Evolutionary conservation across 805 yeast species (phyloP), one percentile per base, ranked within the genome.

Genomic region (Starmerella tilneyi): DNA sequence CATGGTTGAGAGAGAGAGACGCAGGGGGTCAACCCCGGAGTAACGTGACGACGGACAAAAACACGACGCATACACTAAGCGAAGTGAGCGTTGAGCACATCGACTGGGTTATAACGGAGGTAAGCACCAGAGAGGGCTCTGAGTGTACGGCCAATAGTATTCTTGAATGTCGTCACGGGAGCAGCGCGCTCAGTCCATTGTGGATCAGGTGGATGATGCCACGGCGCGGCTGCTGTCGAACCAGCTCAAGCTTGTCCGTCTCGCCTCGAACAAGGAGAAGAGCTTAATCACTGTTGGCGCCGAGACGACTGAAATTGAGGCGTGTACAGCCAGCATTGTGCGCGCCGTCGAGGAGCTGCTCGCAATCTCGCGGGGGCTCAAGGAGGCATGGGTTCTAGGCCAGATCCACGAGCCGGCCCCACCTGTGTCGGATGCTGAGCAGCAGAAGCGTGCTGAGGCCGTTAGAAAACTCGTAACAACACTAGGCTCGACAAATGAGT

Each of bases 341-440:
- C 53, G 65, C 3, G 62, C 68, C 2, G 59, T 60, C 7, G 70
- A 66, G 45, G 70, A 66, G 42, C 49, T 66, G 49, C 53, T 66
- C 26, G 61, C 58, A 46, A 58, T 66, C 29, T 62, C 70, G 3
- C 54, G 70, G 16, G 56, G 62, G 17, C 49, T 66, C 29, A 66
- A 66, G 47, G 71, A 66, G 50, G 65, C 68, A n/a, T 66, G 70
- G 70, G 56, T 67, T 17, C 55, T 66, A 17, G 70, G 71, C 19
- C 68, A 64, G 47, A 57, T 65, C 28, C 39, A 39, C 26, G 37
- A 46, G 32, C 28, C 34, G 7, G 33, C 35, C 16, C 29, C 47
- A 9, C 35, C 39, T 2, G 16, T 44, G n/a, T 16, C 43, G 2
- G 33, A 24, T 3, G 50, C 27, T n/a, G 45, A 43, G 38, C 11